Evolutionary conservation across 192 early-diverging fungal genomes (phyloP), one percentile per base, ranked within the genome.

Genomic region (Umbelopsis vinacea): DNA sequence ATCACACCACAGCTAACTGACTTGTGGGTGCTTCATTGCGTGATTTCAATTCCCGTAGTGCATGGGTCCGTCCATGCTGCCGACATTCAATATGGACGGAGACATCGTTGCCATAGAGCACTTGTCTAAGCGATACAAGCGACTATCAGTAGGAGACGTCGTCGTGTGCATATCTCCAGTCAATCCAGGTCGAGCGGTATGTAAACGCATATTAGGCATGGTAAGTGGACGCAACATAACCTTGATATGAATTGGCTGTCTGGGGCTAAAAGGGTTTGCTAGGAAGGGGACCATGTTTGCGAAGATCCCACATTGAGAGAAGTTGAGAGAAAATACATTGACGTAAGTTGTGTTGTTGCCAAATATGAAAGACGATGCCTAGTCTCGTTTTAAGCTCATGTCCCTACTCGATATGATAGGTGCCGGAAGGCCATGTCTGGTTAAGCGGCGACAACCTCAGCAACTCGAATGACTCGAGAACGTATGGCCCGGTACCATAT

Each of bases 351-450:
- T 40, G 4, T 24, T 52, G 5, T n/a, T 8, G 45, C 73, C 10
- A 11, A 55, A 46, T 55, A 2, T 29, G 29, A 29, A n/a, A n/a
- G 29, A 1, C 29, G 29, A 29, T 29, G 1, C 9, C 19, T 50
- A 26, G 23, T 12, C 46, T 33, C 47, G 14, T 21, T 52, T 33
- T 21, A 7, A 23, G 21, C 6, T 17, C 26, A 55, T 8, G 55
- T 5, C 52, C 19, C 11, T 3, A 70, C 4, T n/a, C 14, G 38
- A 66, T 15, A 50, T 26, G 4, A 5, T 52, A 92, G 90, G 87
- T 97, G 3, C 96, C 96, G 11, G 73, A 81, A 6, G 96, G 96
- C 3, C 91, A 96, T 68, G 86, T 97, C 24, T 98, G 96, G 96
- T 75, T 97, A 7, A 91, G 90, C 71, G 96, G 96, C 10, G 96